Evolutionary conservation across 2,329 filamentous ascomycete species (phyloP), one percentile per base, ranked within the genome.

Genomic region (Bertia moriformis): DNA sequence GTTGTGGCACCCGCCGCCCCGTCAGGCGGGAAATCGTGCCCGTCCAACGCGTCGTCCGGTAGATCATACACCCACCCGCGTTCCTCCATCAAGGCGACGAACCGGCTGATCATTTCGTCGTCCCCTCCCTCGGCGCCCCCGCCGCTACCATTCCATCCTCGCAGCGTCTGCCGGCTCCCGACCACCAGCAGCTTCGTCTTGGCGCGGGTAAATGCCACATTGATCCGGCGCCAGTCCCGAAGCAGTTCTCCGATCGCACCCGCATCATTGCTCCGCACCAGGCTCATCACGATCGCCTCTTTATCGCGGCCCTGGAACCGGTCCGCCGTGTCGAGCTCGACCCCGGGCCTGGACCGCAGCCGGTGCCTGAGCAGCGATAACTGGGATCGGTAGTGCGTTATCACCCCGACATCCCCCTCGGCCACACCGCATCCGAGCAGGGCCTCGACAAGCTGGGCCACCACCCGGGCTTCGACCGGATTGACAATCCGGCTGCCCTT

Each of bases 221-320:
- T 98, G 54, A 98, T 87, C 38, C 91, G 67, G 40, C 91, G 68
- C 83, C 87, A 93, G 57, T 98, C 91, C 43, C 82, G 83, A 19
- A 98, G 66, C 36, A 98, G 59, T 40, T 96, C 91, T 14, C 91
- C 91, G n/a, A 98, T 88, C 38, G 71, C 75, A 44, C 78, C 75
- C 1, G 72, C 70, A 17, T 88, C 78, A 50, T 98, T 98, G 54
- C 78, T 89, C 19, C 91, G 74, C 13, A 96, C 91, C 19, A 93
- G 78, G 40, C 77, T 85, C 5, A 98, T 70, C 13, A 98, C 74
- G 1, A 96, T 73, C 2, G 93, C 79, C 52, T 94, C 87, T 55
- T 98, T 98, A 60, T 98, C 91, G 7, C 91, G 75, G 4, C 91
- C 91, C 56, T 98, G 91, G 58, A 94, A 98, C 35, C 89, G 86